Evolutionary conservation across 1,284 basidiomycete species (phyloP).

Genomic region (Baeospora myosura): DNA sequence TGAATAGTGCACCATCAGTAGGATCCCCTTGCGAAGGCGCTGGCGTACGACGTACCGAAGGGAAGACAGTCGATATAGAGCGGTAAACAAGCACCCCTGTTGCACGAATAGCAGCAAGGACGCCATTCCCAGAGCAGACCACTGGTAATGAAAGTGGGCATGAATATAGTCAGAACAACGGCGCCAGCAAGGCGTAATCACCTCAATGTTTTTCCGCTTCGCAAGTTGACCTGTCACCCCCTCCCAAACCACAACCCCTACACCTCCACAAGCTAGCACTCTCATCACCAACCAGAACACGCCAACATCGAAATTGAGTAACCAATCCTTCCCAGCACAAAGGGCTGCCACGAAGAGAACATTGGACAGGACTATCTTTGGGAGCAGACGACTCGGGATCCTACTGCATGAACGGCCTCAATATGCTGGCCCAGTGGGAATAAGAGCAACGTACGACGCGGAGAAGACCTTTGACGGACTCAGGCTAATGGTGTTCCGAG

Average conservation of each 20-base stretch:
- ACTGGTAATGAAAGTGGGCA: conserved; percentile 34
- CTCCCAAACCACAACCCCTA: conserved; percentile 55
- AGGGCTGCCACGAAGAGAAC: conserved; percentile 55
- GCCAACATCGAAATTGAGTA: conserved; percentile 56
- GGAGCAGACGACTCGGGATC: conserved; percentile 42
- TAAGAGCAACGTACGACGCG: conserved; percentile 39
- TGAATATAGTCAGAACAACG: neutral
- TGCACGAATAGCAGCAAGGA: conserved; percentile 63
- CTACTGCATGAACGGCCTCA: conserved; percentile 19
- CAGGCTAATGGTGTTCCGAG: conserved; percentile 58
- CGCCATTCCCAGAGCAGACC: conserved; percentile 59
- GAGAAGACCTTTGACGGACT: conserved; percentile 46
- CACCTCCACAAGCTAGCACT: conserved; percentile 55
- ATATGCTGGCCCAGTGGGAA: neutral
- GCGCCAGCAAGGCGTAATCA: conserved; percentile 23
- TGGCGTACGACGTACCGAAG: conserved; percentile 37
- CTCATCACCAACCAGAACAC: conserved; percentile 70
- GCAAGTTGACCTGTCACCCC: conserved; percentile 41
- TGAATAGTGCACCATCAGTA: neutral
- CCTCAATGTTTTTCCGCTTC: conserved; percentile 52
- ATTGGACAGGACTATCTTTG: conserved; percentile 51
- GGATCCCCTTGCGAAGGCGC: neutral
- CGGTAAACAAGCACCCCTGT: conserved; percentile 52
- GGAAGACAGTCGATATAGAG: conserved; percentile 57
- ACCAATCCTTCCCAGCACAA: conserved; percentile 55